Evolutionary conservation across 2,329 filamentous ascomycete genomes (phyloP).

Genomic region (Elsinoe batatas): DNA sequence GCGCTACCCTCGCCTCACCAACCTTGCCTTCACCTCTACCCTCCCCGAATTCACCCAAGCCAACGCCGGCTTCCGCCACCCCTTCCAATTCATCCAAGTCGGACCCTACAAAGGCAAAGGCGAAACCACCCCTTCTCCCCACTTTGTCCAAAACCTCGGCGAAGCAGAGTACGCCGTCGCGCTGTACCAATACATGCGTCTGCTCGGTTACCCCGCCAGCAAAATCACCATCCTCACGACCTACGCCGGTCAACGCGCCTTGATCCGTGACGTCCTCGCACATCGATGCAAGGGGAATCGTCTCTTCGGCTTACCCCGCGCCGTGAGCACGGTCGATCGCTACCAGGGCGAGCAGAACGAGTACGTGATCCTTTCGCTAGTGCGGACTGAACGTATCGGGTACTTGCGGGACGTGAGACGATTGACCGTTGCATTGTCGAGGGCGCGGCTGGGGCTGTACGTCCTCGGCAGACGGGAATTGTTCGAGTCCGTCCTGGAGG

Average conservation of each 20-base stretch:
- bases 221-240: slow-evolving; percentile 85
- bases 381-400: slow-evolving; percentile 76
- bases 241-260: slow-evolving; percentile 81
- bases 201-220: slow-evolving; percentile 78
- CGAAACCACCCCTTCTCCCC: slow-evolving; percentile 79
- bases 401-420: slow-evolving; percentile 90
- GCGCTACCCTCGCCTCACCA: slow-evolving; percentile 74
- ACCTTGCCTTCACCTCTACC: slow-evolving; percentile 63
- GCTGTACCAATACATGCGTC: slow-evolving; percentile 92
- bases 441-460: slow-evolving; percentile 83
- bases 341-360: slow-evolving; percentile 99
- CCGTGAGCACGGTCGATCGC: slow-evolving; percentile 92
- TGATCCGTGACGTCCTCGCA: slow-evolving; percentile 76
- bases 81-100: slow-evolving; percentile 96
- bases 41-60: slow-evolving; percentile 64
- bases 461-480: slow-evolving; percentile 79
- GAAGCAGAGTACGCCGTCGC: slow-evolving; percentile 97
- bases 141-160: slow-evolving; percentile 93
- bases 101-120: slow-evolving; percentile 84
- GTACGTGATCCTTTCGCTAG: slow-evolving; percentile 89
- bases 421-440: slow-evolving; percentile 86
- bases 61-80: slow-evolving; percentile 85
- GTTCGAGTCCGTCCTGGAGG: slow-evolving; percentile 81
- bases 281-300: slow-evolving; percentile 75
- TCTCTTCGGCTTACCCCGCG: slow-evolving; percentile 79